Base-by-base conservation (phyloP, 305 asterid species). In the Fraxinus platypoda region DNA sequence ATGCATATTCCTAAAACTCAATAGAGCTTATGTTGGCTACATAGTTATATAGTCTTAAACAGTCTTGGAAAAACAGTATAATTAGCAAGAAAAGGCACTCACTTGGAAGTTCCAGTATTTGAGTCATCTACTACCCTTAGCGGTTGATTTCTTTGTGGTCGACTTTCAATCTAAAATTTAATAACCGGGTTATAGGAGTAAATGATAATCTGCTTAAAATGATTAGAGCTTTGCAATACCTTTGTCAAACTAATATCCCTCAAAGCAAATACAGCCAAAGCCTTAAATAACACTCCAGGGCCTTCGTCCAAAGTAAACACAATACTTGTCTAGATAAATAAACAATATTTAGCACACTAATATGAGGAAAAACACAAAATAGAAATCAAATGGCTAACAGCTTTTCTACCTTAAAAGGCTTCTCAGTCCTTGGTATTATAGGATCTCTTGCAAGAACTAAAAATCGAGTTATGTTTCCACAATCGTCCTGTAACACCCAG, bases 391-490 rank as follows among this genome's bases (percentile, higher is more conserved):
- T 3, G n/a, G n/a, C 4, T 64, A 8, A 25, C 31, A 64, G 72
- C 25, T 25, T 64, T 64, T 25, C 72, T 78, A 85, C 88, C 85
- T 84, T 86, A 66, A 81, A 81, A n/a, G 84, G 75, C 68, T 74
- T 75, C 37, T 84, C 84, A 0, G 73, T 86, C 54, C 85, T 41
- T 12, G 89, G 89, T 33, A 86, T 84, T 46, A 84, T 79, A 52
- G 89, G 87, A 41, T 86, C 89, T 31, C 89, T 80, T 4, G 89
- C 89, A 35, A 86, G 86, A 19, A 82, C 74, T 37, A 86, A 68
- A 80, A 86, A 86, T 5, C 89, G 86, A 1, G 87, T 84, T 9
- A 86, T 52, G 66, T 84, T 86, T 49, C 78, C 81, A 1, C 75
- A 70, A 23, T 86, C 84, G 66, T 86, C 87, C 83, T 86, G 87